These are phyloP conservation scores for Ascochyta koolunga DNA, from an alignment of 2,329 filamentous ascomycete genomes.

Conservation along the genomic window DNA sequence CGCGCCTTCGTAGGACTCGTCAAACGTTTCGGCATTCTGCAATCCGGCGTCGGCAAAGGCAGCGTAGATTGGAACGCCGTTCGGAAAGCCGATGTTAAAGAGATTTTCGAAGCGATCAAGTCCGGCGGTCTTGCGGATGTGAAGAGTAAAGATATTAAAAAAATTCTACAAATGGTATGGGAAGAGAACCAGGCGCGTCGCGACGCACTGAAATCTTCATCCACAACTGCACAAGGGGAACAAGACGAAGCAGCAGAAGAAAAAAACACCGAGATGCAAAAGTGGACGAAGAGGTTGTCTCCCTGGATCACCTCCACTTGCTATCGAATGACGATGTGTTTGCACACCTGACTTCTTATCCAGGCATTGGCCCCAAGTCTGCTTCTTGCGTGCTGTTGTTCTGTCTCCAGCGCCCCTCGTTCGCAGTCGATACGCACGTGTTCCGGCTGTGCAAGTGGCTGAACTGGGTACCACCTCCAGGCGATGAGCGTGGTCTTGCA, in stretches of 20 bases:
- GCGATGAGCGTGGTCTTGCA: conserved; percentile 39
- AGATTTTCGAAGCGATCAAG: conserved; percentile 73
- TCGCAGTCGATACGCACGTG: conserved; percentile 71
- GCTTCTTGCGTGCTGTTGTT: conserved; percentile 69
- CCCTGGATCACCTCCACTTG: conserved; percentile 66
- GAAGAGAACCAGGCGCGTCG: conserved; percentile 68
- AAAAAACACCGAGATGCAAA: conserved; percentile 63
- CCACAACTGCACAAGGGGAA: conserved; percentile 48
- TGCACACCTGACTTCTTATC: conserved; percentile 62
- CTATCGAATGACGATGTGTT: conserved; percentile 64
- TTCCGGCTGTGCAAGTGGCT: conserved; percentile 68
- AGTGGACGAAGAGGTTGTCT: conserved; percentile 65
- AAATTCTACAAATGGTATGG: conserved; percentile 74
- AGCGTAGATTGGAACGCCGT: conserved; percentile 79
- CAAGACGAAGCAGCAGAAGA: conserved; percentile 56
- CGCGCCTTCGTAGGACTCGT: conserved; percentile 71
- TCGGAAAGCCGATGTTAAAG: conserved; percentile 61
- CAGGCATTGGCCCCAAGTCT: conserved; percentile 70
- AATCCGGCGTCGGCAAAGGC: conserved; percentile 69
- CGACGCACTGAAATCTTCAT: conserved; percentile 52
- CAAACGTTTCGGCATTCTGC: conserved; percentile 65
- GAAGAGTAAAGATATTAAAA: conserved; percentile 76
- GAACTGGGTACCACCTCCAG: conserved; percentile 62
- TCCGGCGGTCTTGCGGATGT: conserved; percentile 71
- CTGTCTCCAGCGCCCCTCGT: conserved; percentile 67